Percentiles rank a stretch among this genome's conserved stretches.
Evolutionary conservation across 2,329 filamentous ascomycete genomes (phyloP).

Genomic region (Penicillium sp.): DNA sequence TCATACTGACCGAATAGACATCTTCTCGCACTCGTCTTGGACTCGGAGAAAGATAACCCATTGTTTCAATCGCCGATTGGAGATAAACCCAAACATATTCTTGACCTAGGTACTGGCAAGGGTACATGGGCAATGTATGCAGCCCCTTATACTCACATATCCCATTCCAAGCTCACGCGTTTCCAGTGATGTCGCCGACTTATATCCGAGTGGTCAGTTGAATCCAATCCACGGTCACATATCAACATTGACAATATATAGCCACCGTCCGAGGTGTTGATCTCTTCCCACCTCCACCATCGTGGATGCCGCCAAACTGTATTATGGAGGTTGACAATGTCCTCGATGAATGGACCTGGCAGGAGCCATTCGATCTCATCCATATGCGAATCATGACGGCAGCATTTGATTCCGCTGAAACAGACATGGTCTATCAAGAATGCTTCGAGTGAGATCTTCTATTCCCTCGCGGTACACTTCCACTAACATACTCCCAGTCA

Average conservation of each 20-base stretch:
- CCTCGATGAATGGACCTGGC: conserved; percentile 23
- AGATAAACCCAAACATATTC: conserved; percentile 5
- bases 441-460: conserved; percentile 14
- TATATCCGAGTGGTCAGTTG: conserved; percentile 13
- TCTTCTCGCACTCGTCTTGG: conserved; percentile 12
- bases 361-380: conserved; percentile 22
- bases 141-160: neutral
- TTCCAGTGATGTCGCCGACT: conserved; percentile 18
- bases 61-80: conserved; percentile 12
- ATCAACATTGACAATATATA: conserved; percentile 1
- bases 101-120: conserved; percentile 5
- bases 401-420: conserved; percentile 13
- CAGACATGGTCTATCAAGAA: conserved; percentile 13
- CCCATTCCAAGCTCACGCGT: conserved; percentile 5
- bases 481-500: conserved; percentile 7
- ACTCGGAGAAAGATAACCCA: conserved; percentile 10
- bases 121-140: conserved; percentile 10
- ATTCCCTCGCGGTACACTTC: neutral
- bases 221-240: neutral
- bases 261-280: conserved; percentile 22
- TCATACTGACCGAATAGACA: conserved; percentile 20
- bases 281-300: conserved; percentile 20
- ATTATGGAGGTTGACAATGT: conserved; percentile 26
- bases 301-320: conserved; percentile 27
- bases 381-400: conserved; percentile 21